Conservation (phyloP, 2,329 filamentous ascomycete species). For the Colletotrichum chlorophyti region DNA sequence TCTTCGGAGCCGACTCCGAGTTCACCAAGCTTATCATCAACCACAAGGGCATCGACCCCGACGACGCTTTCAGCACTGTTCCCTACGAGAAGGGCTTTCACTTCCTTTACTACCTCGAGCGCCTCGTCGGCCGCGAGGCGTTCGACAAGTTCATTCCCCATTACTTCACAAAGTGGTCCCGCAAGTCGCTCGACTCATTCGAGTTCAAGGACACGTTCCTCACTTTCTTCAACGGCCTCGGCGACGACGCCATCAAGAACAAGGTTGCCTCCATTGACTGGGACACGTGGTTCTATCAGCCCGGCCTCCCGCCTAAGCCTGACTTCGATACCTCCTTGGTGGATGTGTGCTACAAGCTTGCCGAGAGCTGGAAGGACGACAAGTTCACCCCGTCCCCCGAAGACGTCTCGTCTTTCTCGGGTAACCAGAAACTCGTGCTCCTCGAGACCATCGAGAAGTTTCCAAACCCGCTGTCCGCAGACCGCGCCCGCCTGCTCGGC, state of each 20-base stretch:
- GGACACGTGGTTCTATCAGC: conserved; percentile 88
- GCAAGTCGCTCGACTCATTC: conserved; percentile 88
- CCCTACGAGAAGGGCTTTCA: conserved; percentile 98
- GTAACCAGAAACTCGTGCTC: conserved; percentile 92
- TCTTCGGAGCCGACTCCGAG: conserved; percentile 83
- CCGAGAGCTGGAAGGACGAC: conserved; percentile 78
- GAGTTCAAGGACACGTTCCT: conserved; percentile 92
- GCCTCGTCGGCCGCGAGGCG: conserved; percentile 80
- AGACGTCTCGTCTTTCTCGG: conserved; percentile 78
- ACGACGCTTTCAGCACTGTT: conserved; percentile 91
- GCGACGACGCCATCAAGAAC: conserved; percentile 67
- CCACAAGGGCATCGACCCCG: conserved; percentile 89
- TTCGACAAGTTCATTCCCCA: conserved; percentile 97
- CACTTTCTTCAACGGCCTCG: conserved; percentile 76
- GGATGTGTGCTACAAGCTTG: conserved; percentile 83
- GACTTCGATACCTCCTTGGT: conserved; percentile 89
- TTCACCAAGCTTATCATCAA: conserved; percentile 92
- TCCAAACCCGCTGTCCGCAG: conserved; percentile 65
- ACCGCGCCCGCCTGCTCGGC: conserved; percentile 76
- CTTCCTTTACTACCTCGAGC: conserved; percentile 91
- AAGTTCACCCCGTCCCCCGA: conserved; percentile 68
- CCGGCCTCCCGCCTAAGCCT: conserved; percentile 89
- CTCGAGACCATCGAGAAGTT: conserved; percentile 80
- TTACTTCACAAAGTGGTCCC: conserved; percentile 87
- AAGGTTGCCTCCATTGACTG: conserved; percentile 82